Percentiles rank a stretch among this genome's conserved stretches.
These are phyloP conservation scores for Xylaria palmicola DNA, from an alignment of 495 filamentous ascomycete genomes.

Conservation along the genomic window DNA sequence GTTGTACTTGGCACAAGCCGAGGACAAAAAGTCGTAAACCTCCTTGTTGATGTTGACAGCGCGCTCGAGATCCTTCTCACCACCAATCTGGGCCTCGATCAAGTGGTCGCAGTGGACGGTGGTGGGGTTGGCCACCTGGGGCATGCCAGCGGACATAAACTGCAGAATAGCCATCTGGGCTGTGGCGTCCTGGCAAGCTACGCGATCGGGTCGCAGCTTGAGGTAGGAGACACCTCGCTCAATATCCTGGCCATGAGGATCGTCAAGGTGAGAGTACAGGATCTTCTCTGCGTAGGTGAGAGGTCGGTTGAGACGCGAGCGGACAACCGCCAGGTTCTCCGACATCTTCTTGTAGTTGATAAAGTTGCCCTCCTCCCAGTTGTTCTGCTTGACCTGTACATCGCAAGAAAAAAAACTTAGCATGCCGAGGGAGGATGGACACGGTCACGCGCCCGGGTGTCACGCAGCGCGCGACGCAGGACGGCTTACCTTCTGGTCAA, in stretches of 20 bases:
- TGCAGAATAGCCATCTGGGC: conserved; percentile 99
- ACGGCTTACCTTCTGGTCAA: conserved; percentile 52
- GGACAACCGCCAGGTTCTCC: conserved; percentile 91
- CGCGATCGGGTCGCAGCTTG: conserved; percentile 92
- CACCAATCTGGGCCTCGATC: conserved; percentile 96
- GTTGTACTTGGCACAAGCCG: conserved; percentile 97
- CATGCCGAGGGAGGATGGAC: conserved; percentile 5
- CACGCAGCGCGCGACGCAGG: not conserved
- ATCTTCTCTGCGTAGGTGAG: conserved; percentile 98
- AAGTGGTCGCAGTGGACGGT: conserved; percentile 99
- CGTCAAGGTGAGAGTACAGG: conserved; percentile 97
- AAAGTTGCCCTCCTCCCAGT: conserved; percentile 56
- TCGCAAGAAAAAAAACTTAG: conserved; percentile 31
- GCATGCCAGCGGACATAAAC: conserved; percentile 99
- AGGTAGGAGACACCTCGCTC: conserved; percentile 95
- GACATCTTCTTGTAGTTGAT: conserved; percentile 89
- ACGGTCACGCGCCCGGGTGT: not conserved
- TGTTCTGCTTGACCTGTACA: conserved; percentile 54
- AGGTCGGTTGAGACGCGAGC: conserved; percentile 82
- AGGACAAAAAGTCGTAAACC: conserved; percentile 96
- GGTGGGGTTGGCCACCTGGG: conserved; percentile 87
- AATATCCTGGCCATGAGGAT: conserved; percentile 93
- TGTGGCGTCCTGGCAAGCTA: conserved; percentile 99
- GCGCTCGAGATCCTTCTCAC: conserved; percentile 89
- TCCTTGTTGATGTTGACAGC: conserved; percentile 97